Percentiles rank a stretch among this genome's conserved stretches.
Evolutionary conservation across 805 yeast species (phyloP).

Genomic region (Candida tammaniensis): DNA sequence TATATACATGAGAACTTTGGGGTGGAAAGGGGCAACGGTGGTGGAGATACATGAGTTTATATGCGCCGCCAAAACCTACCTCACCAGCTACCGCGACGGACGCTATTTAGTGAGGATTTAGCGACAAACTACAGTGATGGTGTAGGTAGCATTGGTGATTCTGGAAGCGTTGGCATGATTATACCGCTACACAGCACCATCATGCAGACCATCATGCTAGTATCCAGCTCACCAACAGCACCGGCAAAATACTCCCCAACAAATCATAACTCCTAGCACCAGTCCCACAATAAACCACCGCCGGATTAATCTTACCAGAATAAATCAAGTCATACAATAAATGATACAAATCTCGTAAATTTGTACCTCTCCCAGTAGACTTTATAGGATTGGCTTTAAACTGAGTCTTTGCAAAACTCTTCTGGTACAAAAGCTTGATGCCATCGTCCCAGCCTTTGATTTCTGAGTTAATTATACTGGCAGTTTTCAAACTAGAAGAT

Average conservation of each 20-base stretch:
- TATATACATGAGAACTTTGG: no score
- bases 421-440: constrained; percentile 31
- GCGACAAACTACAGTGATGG: no score
- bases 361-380: constrained; percentile 25
- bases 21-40: no score
- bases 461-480: constrained; percentile 30
- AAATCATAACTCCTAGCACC: constrained; percentile 41
- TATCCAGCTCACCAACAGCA: no score
- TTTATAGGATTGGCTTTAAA: constrained; percentile 27
- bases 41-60: no score
- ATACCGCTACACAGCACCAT: no score
- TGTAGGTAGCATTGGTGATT: no score
- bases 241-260: constrained; percentile 31
- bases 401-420: constrained; percentile 30
- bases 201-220: constrained; percentile 26
- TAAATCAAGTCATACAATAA: constrained; percentile 38
- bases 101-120: no score
- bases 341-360: constrained; percentile 37
- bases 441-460: constrained; percentile 37
- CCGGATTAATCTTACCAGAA: constrained; percentile 16
- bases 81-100: no score
- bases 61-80: no score
- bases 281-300: constrained; percentile 39
- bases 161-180: no score
- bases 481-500: constrained; percentile 19